Evolutionary conservation across 306 rosid genomes (phyloP), one percentile per base, ranked within the genome.

Genomic region (Delonix regia): DNA sequence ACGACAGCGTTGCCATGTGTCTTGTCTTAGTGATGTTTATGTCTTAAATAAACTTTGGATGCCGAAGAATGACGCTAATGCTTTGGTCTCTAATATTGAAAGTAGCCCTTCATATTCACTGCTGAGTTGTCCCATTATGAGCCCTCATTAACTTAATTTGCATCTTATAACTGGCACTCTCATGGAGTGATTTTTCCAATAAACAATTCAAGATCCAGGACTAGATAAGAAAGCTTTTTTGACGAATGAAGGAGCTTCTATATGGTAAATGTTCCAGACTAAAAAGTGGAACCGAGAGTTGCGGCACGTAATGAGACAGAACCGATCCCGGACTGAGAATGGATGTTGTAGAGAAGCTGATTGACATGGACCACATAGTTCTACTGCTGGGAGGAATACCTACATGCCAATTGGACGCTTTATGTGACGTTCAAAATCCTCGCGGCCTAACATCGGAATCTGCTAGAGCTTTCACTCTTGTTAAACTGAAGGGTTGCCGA

Each of bases 121-220:
- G 42, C 62, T 83, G 85, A 71, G 80, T 83, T 85, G 87, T 70
- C 80, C 60, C 62, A 62, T 67, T 78, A 47, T 80, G 78, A 81
- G 30, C 60, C 51, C 82, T 80, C 79, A 84, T 61, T 67, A 28
- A 71, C 88, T 79, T 61, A 73, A 84, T 66, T 59, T 45, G 71
- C 79, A 57, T 71, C 49, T 57, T 36, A 39, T 72, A 34, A 47
- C 27, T 59, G 56, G 49, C 59, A 71, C 72, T 71, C 63, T 76
- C 75, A 47, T 81, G 78, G 56, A 75, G 51, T 28, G n/a, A 68
- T 24, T 63, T 81, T 79, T 51, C 75, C 49, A 60, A 67, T 18
- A 16, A 33, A 60, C 11, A 60, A 15, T 6, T 30, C 69, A 36
- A 81, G 33, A 42, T 61, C 56, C 45, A 28, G 27, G 69, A 62